Evolutionary conservation across 1,284 basidiomycete species (phyloP), one percentile per base, ranked within the genome.

Genomic region (Naganishia albida): DNA sequence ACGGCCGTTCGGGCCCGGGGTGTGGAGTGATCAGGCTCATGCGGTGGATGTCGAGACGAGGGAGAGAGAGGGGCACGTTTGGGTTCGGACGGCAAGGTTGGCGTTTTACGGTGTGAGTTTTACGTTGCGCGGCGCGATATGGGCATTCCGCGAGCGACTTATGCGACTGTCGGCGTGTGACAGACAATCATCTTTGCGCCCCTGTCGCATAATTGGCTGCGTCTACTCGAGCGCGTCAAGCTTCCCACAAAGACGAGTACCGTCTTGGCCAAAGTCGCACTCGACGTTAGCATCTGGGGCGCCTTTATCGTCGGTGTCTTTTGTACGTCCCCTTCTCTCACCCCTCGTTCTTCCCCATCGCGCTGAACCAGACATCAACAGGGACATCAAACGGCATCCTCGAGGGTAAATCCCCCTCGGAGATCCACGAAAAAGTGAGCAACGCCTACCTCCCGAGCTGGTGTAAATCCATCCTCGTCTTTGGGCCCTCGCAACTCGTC

Each of bases 401-500:
- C 15, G 78, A 79, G 60, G 77, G 77, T 30, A 77, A 76, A 54
- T 65, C 64, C 7, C 28, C 72, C 3, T 53, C 67, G 2, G 70
- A 78, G 49, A 72, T 79, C 20, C 68, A 72, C 63, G 63, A 71
- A 20, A 79, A 78, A 62, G 73, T 78, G 15, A 65, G 72, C 26
- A 63, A 67, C 60, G 76, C 75, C 52, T 60, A 62, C 30, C 43
- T 67, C 20, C 59, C 63, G 15, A 59, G 57, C 26, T 63, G 57
- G 72, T 71, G 40, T 28, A 60, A 67, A 62, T 67, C 66, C 23
- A 39, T 62, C 42, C 57, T 56, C 39, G 64, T 65, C 18, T 48
- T 66, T 25, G 66, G 65, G 51, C 91, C 91, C 0, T 85, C 89
- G 0, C 90, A 93, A 74, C 75, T 89, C 63, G 80, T 91, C 80